Evolutionary conservation across 2,329 filamentous ascomycete genomes (phyloP), one percentile per base, ranked within the genome.

Genomic region (Emergomyces pasteurianus): DNA sequence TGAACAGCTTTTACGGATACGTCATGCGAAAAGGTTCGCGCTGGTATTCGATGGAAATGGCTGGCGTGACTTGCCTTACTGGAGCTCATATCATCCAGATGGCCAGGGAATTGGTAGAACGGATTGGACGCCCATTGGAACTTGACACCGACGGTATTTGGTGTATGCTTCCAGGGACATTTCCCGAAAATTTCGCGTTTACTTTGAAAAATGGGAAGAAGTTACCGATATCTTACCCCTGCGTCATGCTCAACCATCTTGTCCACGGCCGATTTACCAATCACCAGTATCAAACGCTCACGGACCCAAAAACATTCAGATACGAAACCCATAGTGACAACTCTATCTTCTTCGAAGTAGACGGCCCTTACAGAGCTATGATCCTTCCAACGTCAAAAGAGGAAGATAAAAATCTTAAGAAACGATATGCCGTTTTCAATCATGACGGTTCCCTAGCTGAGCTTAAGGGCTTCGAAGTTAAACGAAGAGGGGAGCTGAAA

Each of bases 1-100:
- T 99, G 60, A 99, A 99, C 79, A 96, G 91, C 60, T 99, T 99
- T 79, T 99, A 99, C 68, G 94, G 94, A 65, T 99, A 99, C 72
- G 94, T 97, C 73, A 99, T 99, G 94, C 83, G 94, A 78, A 99
- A 99, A 73, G 94, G 94, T 40, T 99, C 94, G 43, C 86, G 94
- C 60, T 99, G 94, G 94, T 99, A 99, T 72, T 99, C 94, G 21
- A 87, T 99, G 83, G 94, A 99, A 73, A 99, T 99, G 94, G 94
- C 95, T 18, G 94, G 94, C 67, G 94, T 99, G 4, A 99, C 94
- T 49, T 99, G 94, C 77, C 79, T 99, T 73, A 99, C 94, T 1
- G 94, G 94, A 64, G 94, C 94, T 38, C 89, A 86, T 49, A 99
- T 99, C 71, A 99, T 99, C 72, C 94, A 99, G 71, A 86, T 99